Base-by-base conservation (phyloP, 768 basidiomycete genomes). In the Asterophora parasitica region DNA sequence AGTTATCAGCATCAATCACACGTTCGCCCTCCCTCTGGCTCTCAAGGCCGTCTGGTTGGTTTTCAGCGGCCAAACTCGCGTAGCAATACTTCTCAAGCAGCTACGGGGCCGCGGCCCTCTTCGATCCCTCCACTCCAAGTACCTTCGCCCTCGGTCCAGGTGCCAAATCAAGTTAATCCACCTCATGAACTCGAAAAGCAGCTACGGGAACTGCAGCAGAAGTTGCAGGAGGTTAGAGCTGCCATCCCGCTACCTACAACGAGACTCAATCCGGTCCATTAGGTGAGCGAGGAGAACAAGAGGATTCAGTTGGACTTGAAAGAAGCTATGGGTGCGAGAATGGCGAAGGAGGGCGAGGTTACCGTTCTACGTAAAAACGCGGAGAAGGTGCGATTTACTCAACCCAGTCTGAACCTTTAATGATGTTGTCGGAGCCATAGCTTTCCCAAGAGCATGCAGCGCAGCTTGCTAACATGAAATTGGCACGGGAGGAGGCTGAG, bases 261-360 rank as follows among this genome's bases (percentile, higher is more conserved):
- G 31, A 48, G 31, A 49, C 46, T 49, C 48, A 52, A 55, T 23
- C 37, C 52, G 39, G 48, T 58, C 20, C 57, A 31, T 57, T 30
- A 86, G 82, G 65, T 85, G 50, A 69, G 67, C 32, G 65, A 70
- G 59, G 69, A 75, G 52, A 79, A 85, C 55, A 59, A 66, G 32
- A 66, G 68, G 48, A 68, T 78, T 15, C 73, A 74, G 46, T 50
- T 61, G 19, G 70, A 72, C 1, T 60, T 82, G 39, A 68, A 74
- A 50, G 69, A 70, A 32, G 79, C 79, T 3, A 61, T 69, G 40
- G 74, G 79, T 39, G 71, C 67, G 7, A 80, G 74, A 50, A 69
- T 79, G 33, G 64, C 71, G 27, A 87, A 82, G 58, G 81, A 85
- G 26, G 88, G 88, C 4, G 87, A 90, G 66, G 84, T 84, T 5